These are phyloP conservation scores for Asterochloris sp. DNA, from an alignment of 139 green algal species.

Conservation along the genomic window DNA sequence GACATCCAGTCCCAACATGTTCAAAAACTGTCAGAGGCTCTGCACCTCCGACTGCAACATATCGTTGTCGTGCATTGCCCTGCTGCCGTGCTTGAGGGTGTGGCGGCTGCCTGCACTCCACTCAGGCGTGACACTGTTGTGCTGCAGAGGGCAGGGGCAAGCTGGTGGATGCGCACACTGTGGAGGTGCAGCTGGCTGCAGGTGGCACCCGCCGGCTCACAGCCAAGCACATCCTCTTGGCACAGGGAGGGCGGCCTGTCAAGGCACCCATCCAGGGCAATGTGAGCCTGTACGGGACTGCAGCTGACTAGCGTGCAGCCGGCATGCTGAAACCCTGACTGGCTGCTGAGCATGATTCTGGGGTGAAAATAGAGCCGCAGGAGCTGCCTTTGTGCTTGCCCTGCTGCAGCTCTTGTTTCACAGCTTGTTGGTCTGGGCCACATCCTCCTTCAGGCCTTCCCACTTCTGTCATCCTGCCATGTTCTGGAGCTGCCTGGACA, in stretches of 20 bases:
- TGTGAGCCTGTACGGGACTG: conserved; percentile 14
- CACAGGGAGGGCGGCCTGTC: conserved; percentile 75
- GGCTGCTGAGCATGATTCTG: too few relatives aligned
- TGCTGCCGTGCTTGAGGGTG: too few relatives aligned
- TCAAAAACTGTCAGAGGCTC: neutral
- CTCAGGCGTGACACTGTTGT: neutral
- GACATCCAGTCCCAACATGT: too few relatives aligned
- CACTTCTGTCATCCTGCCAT: neutral
- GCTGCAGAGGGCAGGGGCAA: conserved; percentile 73
- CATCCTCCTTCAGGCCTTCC: too few relatives aligned
- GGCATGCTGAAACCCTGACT: too few relatives aligned
- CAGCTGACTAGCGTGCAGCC: neutral
- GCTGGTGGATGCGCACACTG: conserved; percentile 84
- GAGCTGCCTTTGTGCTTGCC: too few relatives aligned
- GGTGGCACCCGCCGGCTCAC: conserved; percentile 9
- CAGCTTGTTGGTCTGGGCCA: too few relatives aligned
- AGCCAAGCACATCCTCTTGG: conserved; percentile 87
- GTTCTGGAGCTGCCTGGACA: neutral
- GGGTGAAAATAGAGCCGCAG: too few relatives aligned
- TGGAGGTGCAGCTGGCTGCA: conserved; percentile 54
- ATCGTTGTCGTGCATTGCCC: neutral
- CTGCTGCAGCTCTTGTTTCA: too few relatives aligned
- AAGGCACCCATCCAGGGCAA: conserved; percentile 77
- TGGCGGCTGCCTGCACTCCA: neutral
- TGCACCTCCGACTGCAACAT: neutral